Base-by-base conservation (phyloP, 495 filamentous ascomycete species). In the Aspergillus affinis region DNA sequence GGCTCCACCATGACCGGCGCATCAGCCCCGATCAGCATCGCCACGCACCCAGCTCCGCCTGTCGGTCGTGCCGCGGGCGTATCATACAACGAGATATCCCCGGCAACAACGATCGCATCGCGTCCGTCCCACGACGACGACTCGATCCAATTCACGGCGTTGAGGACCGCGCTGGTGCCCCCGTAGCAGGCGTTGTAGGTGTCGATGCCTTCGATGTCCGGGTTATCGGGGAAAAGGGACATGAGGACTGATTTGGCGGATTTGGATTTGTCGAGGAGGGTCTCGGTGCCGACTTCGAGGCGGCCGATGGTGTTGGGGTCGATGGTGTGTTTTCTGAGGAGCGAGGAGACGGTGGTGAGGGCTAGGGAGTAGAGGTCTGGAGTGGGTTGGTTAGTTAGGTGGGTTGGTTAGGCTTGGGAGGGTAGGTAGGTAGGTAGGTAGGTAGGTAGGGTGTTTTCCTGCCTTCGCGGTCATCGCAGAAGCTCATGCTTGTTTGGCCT, bases 381-480 rank as follows among this genome's bases (percentile, higher is more conserved):
- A 20, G n/a, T 10, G 17, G 18, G 19, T 47, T 20, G 15, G 23
- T 64, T 57, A 55, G 58, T 23, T 60, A 55, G 27, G 29, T 12
- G 20, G 29, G 27, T 20, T 52, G 41, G 17, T 0, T 17, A 23
- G 27, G 41, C 51, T 19, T 10, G 13, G 19, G 7, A 8, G 30
- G 30, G 30, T 8, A 17, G 36, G 36, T 8, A 32, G 29, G 29
- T 7, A 32, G 29, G 8, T 32, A 6, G 30, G 30, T 8, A 17
- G 36, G 36, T 8, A 32, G 29, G 29, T 7, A 32, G 29, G 8
- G 3, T 2, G 12, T 15, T 13, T 15, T 77, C 82, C 78, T 78
- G 96, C 93, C 93, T 84, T 98, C 94, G 69, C 92, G 85, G 77
- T 98, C 94, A 82, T 98, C 94, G 74, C 95, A 98, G 83, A 98